Percentiles rank a stretch among this genome's conserved stretches.
Evolutionary conservation across 805 yeast species (phyloP).

Genomic region (Candida sithepensis): DNA sequence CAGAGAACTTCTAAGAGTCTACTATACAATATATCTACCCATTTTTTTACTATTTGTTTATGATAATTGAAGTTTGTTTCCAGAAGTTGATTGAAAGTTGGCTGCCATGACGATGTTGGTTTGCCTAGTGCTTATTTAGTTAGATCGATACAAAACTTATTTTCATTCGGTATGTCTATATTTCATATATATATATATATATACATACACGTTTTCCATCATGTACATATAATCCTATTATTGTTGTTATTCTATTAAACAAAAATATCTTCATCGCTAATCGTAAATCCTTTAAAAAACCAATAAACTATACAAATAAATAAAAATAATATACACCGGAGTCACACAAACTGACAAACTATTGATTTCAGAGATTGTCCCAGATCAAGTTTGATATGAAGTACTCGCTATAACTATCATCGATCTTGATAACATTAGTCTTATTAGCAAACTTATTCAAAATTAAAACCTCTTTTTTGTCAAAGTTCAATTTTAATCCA

Average conservation of each 20-base stretch:
- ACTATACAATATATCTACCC: not conserved
- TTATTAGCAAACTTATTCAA: slow-evolving; percentile 44
- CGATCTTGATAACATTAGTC: slow-evolving; percentile 49
- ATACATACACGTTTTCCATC: not conserved
- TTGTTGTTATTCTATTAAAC: slow-evolving; percentile 2
- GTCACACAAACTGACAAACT: not conserved
- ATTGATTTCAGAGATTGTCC: slow-evolving; percentile 48
- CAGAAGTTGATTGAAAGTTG: not conserved
- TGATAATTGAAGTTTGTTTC: not conserved
- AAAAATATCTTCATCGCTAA: not conserved
- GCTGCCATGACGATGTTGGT: not conserved
- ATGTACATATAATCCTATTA: slow-evolving; percentile 1
- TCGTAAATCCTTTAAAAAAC: not conserved
- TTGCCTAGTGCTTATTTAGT: too few relatives aligned
- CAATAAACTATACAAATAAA: not conserved
- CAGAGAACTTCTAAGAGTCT: slow-evolving; percentile 52
- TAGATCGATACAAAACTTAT: too few relatives aligned
- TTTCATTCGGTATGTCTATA: too few relatives aligned
- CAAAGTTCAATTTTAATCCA: slow-evolving; percentile 49
- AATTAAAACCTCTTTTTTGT: slow-evolving; percentile 42
- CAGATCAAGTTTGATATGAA: slow-evolving; percentile 75
- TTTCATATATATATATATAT: too few relatives aligned
- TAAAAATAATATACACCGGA: not conserved
- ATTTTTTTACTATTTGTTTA: not conserved
- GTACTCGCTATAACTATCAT: slow-evolving; percentile 54